phyloP scores from a whole-genome alignment of 2,329 filamentous ascomycete species.

The Helminthosporium solani region DNA sequence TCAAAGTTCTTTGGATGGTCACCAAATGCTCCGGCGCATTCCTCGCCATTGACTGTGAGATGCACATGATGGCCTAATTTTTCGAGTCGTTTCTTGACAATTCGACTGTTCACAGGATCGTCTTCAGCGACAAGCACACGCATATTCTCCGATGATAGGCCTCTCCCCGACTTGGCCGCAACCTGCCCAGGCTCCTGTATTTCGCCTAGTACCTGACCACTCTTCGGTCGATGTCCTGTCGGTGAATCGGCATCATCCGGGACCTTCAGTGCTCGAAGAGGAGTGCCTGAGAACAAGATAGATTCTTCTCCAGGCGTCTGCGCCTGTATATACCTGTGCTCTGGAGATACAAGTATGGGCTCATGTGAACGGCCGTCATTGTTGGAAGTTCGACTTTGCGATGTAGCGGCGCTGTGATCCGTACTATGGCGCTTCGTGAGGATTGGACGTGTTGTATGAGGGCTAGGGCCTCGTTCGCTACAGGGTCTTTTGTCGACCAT shows the following conservation, averaged over 20 bases:
- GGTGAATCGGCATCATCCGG: constrained; percentile 43
- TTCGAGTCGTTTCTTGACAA: constrained; percentile 76
- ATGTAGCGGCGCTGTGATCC: constrained; percentile 12
- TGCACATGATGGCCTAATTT: constrained; percentile 71
- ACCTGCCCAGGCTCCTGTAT: constrained; percentile 19
- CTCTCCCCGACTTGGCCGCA: constrained; percentile 7
- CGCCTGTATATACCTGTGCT: constrained; percentile 48
- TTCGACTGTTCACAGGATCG: constrained; percentile 81
- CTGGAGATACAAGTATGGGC: constrained; percentile 20
- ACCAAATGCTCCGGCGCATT: constrained; percentile 71
- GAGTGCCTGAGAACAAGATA: constrained; percentile 44
- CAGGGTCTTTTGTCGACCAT: constrained; percentile 23
- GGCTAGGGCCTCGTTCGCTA: constrained; percentile 20
- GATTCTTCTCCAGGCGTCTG: constrained; percentile 42
- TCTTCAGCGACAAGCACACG: constrained; percentile 81
- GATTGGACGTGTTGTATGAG: constrained; percentile 24
- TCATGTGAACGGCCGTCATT: constrained; percentile 25
- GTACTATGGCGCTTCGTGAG: constrained; percentile 32
- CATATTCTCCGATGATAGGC: constrained; percentile 49
- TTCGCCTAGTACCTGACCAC: constrained; percentile 33
- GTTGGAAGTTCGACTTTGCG: constrained; percentile 21
- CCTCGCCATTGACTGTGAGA: constrained; percentile 79
- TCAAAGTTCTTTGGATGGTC: constrained; percentile 67
- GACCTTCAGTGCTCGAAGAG: constrained; percentile 49
- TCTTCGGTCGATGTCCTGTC: constrained; percentile 8